These are phyloP conservation scores for Limnomonas spitsbergensis DNA, from an alignment of 139 green algal species.

Conservation along the genomic window DNA sequence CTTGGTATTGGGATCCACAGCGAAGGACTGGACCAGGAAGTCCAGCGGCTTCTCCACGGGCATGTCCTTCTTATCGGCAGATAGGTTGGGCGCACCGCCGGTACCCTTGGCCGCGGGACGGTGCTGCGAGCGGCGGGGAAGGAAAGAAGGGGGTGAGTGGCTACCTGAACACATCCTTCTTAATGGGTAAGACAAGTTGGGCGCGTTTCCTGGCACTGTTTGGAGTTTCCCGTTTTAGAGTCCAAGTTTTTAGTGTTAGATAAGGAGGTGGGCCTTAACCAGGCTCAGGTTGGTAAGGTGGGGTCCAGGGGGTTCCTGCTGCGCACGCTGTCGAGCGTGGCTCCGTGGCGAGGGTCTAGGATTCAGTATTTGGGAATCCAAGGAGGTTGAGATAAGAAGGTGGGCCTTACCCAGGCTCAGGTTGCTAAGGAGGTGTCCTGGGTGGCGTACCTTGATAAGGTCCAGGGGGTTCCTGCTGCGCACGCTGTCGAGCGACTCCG, in stretches of 20 bases:
- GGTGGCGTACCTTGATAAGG: slow-evolving; percentile 56
- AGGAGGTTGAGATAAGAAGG: no score
- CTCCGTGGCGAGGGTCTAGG: no score
- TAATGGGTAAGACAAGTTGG: no score
- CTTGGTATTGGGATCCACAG: slow-evolving; percentile 45
- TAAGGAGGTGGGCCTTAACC: no score
- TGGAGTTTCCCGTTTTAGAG: no score
- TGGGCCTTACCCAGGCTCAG: no score
- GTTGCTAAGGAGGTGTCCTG: no score
- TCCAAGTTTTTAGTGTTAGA: no score
- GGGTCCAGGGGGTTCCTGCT: slow-evolving; percentile 66
- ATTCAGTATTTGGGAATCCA: no score
- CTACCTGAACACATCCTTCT: no score
- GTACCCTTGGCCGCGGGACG: not conserved
- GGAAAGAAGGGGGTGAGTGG: not conserved
- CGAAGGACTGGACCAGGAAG: slow-evolving; percentile 58
- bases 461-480: slow-evolving; percentile 61
- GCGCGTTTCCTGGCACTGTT: no score
- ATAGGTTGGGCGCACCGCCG: slow-evolving; percentile 43
- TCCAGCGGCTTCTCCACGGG: slow-evolving; percentile 55
- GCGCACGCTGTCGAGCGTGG: slow-evolving; percentile 44
- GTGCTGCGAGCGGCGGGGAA: not conserved
- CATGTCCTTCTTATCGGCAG: slow-evolving; percentile 29
- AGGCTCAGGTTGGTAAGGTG: no score
- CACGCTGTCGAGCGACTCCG: slow-evolving; percentile 42